These are phyloP conservation scores for Microbotryum intermedium DNA, from an alignment of 1,284 basidiomycete species.

Conservation along the genomic window DNA sequence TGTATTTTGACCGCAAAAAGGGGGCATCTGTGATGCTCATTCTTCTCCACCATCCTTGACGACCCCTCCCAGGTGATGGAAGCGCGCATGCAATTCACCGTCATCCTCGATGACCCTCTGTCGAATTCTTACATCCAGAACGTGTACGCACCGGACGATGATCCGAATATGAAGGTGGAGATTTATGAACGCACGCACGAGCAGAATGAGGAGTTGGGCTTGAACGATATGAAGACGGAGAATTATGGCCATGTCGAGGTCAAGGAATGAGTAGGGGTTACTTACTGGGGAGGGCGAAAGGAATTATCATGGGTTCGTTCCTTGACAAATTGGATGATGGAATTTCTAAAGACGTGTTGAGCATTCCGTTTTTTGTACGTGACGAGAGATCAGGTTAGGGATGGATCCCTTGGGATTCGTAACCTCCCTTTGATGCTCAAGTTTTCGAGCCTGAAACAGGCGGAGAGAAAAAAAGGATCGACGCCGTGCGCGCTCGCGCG, in stretches of 20 bases:
- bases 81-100: conserved; percentile 68
- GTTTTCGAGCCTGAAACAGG: too few species aligned
- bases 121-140: conserved; percentile 96
- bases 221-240: conserved; percentile 95
- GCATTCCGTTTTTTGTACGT: too few species aligned
- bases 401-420: too few species aligned
- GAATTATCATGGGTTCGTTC: too few species aligned
- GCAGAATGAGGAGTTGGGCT: conserved; percentile 90
- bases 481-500: too few species aligned
- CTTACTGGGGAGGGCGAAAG: too few species aligned
- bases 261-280: neutral
- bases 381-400: too few species aligned
- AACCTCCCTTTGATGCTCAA: too few species aligned
- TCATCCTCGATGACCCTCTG: conserved; percentile 91
- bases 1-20: neutral
- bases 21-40: neutral
- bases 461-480: too few species aligned
- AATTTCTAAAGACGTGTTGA: too few species aligned
- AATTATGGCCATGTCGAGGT: conserved; percentile 49
- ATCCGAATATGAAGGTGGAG: conserved; percentile 52
- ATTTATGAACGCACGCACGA: conserved; percentile 75
- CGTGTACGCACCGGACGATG: conserved; percentile 49
- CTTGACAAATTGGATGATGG: too few species aligned
- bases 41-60: neutral
- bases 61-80: conserved; percentile 55